Evolutionary conservation across 306 rosid species (phyloP), one percentile per base, ranked within the genome.

Genomic region (Cyclanthera cordifolia): DNA sequence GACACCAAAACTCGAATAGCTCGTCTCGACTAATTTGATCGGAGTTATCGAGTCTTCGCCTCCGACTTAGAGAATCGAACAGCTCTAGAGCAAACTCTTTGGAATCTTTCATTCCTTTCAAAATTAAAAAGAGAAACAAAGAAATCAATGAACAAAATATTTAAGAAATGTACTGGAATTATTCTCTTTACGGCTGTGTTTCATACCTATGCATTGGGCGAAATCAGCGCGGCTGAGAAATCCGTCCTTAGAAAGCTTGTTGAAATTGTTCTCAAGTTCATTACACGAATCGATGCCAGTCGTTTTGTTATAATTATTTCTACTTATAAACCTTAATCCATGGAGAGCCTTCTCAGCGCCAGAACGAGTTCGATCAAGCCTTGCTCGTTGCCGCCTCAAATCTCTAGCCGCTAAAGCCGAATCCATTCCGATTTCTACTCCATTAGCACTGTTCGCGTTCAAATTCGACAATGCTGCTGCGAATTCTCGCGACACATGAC

Each of bases 101-200:
- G 2, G 99, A 94, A 81, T 90, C 95, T 75, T 43, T 88, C 99
- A 94, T 94, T 52, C 99, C 99, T 94, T 61, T 24, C n/a, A 53
- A 71, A 34, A 67, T 46, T 3, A 47, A 48, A 43, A 51, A 8
- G 13, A 20, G 1, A 34, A 19, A 3, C 12, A 13, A 30, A 13
- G n/a, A 60, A 61, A 37, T 61, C 50, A 2, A 53, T 37, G 6
- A n/a, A 25, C 41, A 34, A 34, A 34, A 34, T 2, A 4, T 28
- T 24, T 13, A 14, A n/a, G 19, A 61, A 37, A 19, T 11, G 12
- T 61, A 37, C 68, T 61, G 28, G 41, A 37, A 61, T 34, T 3
- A 32, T 2, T 6, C n/a, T 37, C 27, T 60, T 61, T 4, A 24
- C 27, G 28, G 68, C 49, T 25, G 8, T 24, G 28, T 19, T 30